Base-by-base conservation (phyloP, 2,329 filamentous ascomycete genomes). In the Xenosphaeropsis pyriputrescens region DNA sequence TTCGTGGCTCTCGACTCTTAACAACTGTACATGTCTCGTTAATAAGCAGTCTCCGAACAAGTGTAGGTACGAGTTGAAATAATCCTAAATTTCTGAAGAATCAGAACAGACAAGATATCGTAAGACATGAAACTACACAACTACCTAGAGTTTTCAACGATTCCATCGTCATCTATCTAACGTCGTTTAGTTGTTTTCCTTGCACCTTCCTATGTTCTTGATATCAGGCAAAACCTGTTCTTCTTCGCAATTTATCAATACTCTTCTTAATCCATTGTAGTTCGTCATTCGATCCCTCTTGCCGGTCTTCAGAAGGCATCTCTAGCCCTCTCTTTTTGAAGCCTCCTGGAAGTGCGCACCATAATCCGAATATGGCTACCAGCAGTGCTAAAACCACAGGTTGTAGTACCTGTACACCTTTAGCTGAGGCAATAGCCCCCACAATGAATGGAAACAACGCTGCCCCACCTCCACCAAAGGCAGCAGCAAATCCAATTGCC, bases 401-500 rank as follows among this genome's bases (percentile, higher is more conserved):
- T 50, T 76, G 71, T 43, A 78, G 51, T 2, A 71, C 69, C 41
- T 61, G 52, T 0, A 77, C 72, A 0, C 73, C 72, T 40, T 61
- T 66, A 32, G 54, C 61, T 44, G 72, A 61, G 2, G 79, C 76
- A 50, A 84, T 75, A 2, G 75, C 77, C 3, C 79, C 80, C 0
- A 83, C 72, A 0, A 70, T 69, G 65, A 85, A 63, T 34, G 80
- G 65, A 56, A 83, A 54, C 13, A 77, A 50, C 1, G 81, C 78
- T 1, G 78, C 82, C 0, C 85, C 85, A 2, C 68, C 70, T 0
- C 81, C 79, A 2, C 85, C 85, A 54, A 89, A 75, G 0, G 84
- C 83, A 1, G 81, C 75, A 0, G 79, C 79, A 48, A 93, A 89
- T 0, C 85, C 84, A 43, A 93, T 84, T 0, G 78, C 75, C n/a